These are phyloP conservation scores for Westerdykella aurantiaca DNA, from an alignment of 2,329 filamentous ascomycete species.

Conservation along the genomic window DNA sequence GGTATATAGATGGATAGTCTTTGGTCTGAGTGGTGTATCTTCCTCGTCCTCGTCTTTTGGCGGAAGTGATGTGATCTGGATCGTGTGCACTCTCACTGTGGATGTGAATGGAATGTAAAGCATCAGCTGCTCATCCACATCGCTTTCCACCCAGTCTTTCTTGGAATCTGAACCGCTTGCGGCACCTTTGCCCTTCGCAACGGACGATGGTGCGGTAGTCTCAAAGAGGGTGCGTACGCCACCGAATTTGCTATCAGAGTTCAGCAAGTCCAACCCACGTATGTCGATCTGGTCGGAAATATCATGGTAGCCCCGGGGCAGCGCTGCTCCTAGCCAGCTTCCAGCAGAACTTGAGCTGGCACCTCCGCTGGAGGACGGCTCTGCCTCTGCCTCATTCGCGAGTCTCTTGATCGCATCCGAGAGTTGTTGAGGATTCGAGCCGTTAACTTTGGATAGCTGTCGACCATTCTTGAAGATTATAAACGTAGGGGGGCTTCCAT, in stretches of 20 bases:
- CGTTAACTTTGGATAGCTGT: slow-evolving; percentile 62
- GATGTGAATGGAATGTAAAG: slow-evolving; percentile 86
- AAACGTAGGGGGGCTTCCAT: slow-evolving; percentile 73
- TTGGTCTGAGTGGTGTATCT: slow-evolving; percentile 73
- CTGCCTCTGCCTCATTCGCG: slow-evolving; percentile 55
- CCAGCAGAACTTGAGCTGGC: slow-evolving; percentile 40
- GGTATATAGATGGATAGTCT: slow-evolving; percentile 75
- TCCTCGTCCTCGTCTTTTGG: slow-evolving; percentile 55
- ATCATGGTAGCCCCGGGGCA: slow-evolving; percentile 77
- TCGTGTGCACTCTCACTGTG: slow-evolving; percentile 80
- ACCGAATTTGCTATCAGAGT: slow-evolving; percentile 72
- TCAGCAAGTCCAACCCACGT: slow-evolving; percentile 77
- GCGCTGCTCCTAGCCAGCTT: slow-evolving; percentile 65
- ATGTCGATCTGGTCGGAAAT: slow-evolving; percentile 77
- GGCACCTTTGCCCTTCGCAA: slow-evolving; percentile 50
- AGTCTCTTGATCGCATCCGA: slow-evolving; percentile 67
- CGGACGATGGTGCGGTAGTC: slow-evolving; percentile 57
- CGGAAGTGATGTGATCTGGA: slow-evolving; percentile 77
- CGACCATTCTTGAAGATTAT: slow-evolving; percentile 68
- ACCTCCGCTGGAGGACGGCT: slow-evolving; percentile 37
- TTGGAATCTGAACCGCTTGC: slow-evolving; percentile 45
- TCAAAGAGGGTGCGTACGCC: slow-evolving; percentile 69
- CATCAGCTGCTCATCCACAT: slow-evolving; percentile 95
- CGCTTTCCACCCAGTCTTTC: slow-evolving; percentile 87
- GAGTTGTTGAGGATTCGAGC: slow-evolving; percentile 67